A percentile compares a stretch with the other conserved stretches of the same genome.
Evolutionary conservation across 768 basidiomycete species (phyloP).

Genomic region (Trametopsis cervina): DNA sequence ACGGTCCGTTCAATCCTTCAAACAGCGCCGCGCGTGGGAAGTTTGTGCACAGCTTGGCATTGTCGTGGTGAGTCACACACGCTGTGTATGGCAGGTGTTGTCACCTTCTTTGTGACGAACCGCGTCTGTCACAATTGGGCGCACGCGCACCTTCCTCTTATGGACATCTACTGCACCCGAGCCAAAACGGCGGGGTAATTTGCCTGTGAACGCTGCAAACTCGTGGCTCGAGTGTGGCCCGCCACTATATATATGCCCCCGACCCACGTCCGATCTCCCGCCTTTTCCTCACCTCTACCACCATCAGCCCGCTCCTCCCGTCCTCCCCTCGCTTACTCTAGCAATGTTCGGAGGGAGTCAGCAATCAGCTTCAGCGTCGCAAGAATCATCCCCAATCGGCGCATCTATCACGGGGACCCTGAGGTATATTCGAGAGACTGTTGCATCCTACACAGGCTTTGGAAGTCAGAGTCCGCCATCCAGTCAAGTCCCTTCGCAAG

Average conservation of each 20-base stretch:
- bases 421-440: not conserved
- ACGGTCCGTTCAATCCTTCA: no score
- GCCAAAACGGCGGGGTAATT: no score
- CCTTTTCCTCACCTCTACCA: not conserved
- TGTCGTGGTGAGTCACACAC: not conserved
- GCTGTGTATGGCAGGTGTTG: not conserved
- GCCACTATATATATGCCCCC: not conserved
- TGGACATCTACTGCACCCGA: no score
- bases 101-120: constrained; percentile 1
- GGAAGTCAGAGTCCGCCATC: not conserved
- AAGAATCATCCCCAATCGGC: not conserved
- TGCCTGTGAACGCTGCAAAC: constrained; percentile 4
- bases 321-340: not conserved
- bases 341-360: not conserved
- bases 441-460: not conserved
- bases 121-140: not conserved
- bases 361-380: not conserved
- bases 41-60: no score
- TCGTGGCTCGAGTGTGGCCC: no score
- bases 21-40: no score
- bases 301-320: not conserved
- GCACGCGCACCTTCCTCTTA: no score
- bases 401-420: not conserved
- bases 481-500: not conserved
- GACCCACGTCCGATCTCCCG: not conserved